Conservation (phyloP, 345 rosid genomes). For the Reutealis trisperma region DNA sequence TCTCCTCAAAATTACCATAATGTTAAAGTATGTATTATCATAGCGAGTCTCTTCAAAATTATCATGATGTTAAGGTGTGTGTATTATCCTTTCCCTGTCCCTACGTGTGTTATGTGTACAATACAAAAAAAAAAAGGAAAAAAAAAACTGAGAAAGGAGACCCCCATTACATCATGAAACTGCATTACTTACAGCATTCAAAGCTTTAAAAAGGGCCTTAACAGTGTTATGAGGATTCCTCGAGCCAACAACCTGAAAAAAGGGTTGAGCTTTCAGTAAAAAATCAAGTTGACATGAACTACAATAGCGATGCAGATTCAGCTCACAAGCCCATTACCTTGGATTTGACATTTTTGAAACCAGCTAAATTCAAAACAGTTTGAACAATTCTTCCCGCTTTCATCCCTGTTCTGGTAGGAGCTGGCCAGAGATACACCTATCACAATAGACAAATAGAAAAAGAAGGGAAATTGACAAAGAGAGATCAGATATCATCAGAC, state of each 20-base stretch:
- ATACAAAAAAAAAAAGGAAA: no score
- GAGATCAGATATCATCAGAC: neutral
- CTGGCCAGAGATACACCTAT: slow-evolving; percentile 96
- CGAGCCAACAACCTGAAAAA: slow-evolving; percentile 76
- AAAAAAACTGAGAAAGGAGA: neutral
- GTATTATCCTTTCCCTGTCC: no score
- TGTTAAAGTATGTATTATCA: no score
- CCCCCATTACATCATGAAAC: neutral
- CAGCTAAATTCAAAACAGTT: slow-evolving; percentile 74
- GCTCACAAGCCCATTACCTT: slow-evolving; percentile 52
- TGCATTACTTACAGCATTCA: slow-evolving; percentile 75
- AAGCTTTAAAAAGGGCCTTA: slow-evolving; percentile 86
- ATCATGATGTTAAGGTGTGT: no score
- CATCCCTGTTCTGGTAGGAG: slow-evolving; percentile 82
- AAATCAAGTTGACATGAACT: neutral
- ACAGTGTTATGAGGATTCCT: slow-evolving; percentile 95
- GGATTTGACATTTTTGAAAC: slow-evolving; percentile 90
- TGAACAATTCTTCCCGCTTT: slow-evolving; percentile 88
- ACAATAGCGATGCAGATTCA: neutral
- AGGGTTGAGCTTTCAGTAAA: slow-evolving; percentile 13
- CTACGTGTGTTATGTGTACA: no score
- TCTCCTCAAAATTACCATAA: no score
- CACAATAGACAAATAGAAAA: slow-evolving; percentile 8
- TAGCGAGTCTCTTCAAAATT: no score
- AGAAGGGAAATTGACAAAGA: neutral